Evolutionary conservation across 176 grass and related monocot genomes (phyloP), one percentile per base, ranked within the genome.

Genomic region (Oryza meridionalis): DNA sequence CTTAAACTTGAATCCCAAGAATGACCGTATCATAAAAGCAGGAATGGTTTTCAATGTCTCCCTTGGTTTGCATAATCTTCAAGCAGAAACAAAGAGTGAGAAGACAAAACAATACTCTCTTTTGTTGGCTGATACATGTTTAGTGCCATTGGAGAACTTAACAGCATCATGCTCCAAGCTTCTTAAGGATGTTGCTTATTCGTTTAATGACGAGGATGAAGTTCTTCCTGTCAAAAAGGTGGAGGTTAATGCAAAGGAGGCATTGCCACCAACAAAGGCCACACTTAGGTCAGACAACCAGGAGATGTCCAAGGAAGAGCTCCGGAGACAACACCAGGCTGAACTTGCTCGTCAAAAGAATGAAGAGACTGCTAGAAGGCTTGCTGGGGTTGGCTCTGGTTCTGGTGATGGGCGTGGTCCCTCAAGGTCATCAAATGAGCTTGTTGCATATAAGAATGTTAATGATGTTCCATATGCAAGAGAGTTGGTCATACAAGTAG

Each of bases 11-110:
- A 95, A 93, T 67, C 9, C 85, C 25, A 98, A 95, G 81, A 92
- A 89, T 68, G 89, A 98, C 22, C 88, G 73, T 12, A 40, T 65
- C 24, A 88, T 98, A 33, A 93, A 93, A 68, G 15, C 38, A 11
- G 96, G 93, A 21, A 98, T 95, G 96, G 46, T 94, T 84, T 98
- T 98, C 78, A 98, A 98, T 77, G 77, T 98, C 19, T 93, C 80
- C 45, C 82, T 98, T 83, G 96, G 96, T 79, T 95, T 98, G 45
- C 93, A 95, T 73, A 98, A 98, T 84, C 77, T 98, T 42, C 81
- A 77, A n/a, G 89, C 91, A 45, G 82, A 88, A 69, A 95, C 87
- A 25, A 91, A 86, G 31, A 95, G 88, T 84, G 87, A 88, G 5
- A 98, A 98, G 79, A 98, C 96, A 2, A 90, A 93, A 66, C 87